Percentiles rank a stretch among this genome's conserved stretches.
phyloP scores from a whole-genome alignment of 495 filamentous ascomycete species.

The Penicillium ochrochloron region DNA sequence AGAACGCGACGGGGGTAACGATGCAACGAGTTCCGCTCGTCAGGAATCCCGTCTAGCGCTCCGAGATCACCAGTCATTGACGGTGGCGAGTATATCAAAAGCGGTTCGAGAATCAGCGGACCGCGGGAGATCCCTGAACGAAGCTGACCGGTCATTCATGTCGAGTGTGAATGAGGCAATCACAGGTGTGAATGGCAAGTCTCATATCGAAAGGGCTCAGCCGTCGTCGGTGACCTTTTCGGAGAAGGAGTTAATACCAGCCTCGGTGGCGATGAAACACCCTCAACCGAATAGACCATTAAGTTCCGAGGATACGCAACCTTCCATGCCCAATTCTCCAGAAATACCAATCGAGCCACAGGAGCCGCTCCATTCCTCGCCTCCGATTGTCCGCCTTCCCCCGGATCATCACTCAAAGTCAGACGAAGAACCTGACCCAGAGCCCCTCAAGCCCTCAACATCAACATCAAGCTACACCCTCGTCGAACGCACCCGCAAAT shows the following conservation, averaged over 20 bases:
- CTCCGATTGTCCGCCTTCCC: constrained; percentile 28
- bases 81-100: constrained; percentile 49
- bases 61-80: constrained; percentile 45
- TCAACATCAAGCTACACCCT: constrained; percentile 56
- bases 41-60: constrained; percentile 35
- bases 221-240: background rate
- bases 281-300: constrained; percentile 6
- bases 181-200: constrained; percentile 55
- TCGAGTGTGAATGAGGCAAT: constrained; percentile 61
- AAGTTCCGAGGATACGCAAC: background rate
- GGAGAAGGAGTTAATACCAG: background rate
- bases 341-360: constrained; percentile 12
- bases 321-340: background rate
- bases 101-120: constrained; percentile 46
- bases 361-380: constrained; percentile 13
- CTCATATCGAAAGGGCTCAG: constrained; percentile 26
- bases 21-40: constrained; percentile 1
- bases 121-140: constrained; percentile 41
- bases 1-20: constrained; percentile 24
- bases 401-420: constrained; percentile 16
- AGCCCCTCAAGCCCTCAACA: constrained; percentile 34
- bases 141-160: constrained; percentile 55
- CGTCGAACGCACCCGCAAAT: constrained; percentile 77
- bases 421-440: constrained; percentile 26
- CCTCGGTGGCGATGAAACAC: background rate